A percentile compares a stretch with the other conserved stretches of the same genome.
These are phyloP conservation scores for Solanum lignicaule DNA, from an alignment of 257 asterid species.

Conservation along the genomic window DNA sequence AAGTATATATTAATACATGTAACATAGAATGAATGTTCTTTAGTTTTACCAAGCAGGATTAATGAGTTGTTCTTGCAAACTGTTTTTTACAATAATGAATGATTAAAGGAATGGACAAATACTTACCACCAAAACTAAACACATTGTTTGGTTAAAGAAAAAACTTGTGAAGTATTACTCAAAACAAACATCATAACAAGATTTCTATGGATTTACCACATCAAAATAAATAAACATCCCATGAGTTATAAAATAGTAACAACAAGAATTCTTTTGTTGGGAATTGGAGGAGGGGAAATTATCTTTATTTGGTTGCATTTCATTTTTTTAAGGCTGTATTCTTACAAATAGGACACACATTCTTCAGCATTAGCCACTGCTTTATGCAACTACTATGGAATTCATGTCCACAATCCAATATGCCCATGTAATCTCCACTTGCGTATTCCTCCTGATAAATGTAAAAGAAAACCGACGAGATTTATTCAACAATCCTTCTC, in stretches of 20 bases:
- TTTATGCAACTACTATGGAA: constrained; percentile 69
- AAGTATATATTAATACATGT: not conserved
- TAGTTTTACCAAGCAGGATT: too few species aligned
- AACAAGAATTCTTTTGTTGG: not conserved
- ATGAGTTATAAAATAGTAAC: not conserved
- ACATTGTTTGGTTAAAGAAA: not conserved
- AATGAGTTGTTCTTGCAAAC: too few species aligned
- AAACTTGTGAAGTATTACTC: not conserved
- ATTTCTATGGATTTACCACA: not conserved
- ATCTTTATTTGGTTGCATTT: not conserved
- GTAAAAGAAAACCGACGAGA: not conserved
- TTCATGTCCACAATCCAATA: constrained; percentile 70
- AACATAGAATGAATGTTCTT: not conserved
- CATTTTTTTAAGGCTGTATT: constrained; percentile 47
- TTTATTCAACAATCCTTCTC: not conserved
- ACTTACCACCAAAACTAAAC: not conserved
- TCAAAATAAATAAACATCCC: not conserved
- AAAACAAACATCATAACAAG: not conserved
- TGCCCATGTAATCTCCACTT: constrained; percentile 53
- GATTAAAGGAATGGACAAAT: not conserved
- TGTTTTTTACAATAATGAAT: too few species aligned
- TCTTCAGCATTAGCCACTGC: constrained; percentile 80
- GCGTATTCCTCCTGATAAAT: constrained; percentile 55
- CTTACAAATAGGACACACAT: constrained; percentile 86
- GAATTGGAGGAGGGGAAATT: not conserved